Percentiles rank a stretch among this genome's conserved stretches.
Evolutionary conservation across 73 alveolate genomes (phyloP).

Genomic region (Blepharisma stoltei): DNA sequence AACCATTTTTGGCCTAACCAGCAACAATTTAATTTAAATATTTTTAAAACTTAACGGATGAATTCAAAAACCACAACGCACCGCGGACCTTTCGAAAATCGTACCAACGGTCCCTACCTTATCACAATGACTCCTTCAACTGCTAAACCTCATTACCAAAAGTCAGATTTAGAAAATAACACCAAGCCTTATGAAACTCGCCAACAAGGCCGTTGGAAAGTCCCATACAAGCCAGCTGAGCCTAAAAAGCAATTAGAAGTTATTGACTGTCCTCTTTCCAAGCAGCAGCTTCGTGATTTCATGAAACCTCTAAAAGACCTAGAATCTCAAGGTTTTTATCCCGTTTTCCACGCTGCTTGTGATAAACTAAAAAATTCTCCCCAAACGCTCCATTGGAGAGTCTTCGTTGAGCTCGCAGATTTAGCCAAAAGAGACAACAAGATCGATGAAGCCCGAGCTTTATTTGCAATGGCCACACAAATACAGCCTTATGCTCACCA

Average conservation of each 20-base stretch:
- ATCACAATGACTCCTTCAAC: neutral
- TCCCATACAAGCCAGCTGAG: too few relatives aligned
- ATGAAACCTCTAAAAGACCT: constrained; percentile 8
- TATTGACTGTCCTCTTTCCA: neutral
- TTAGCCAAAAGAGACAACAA: constrained; percentile 56
- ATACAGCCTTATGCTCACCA: constrained; percentile 42
- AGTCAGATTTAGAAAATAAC: neutral
- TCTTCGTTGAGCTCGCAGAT: constrained; percentile 61
- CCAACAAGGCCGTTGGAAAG: neutral
- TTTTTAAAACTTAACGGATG: constrained; percentile 9
- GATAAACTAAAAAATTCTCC: constrained; percentile 36
- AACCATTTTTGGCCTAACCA: too few relatives aligned
- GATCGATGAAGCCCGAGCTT: constrained; percentile 48
- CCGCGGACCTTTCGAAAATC: constrained; percentile 20
- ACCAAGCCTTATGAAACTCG: neutral
- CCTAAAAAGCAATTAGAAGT: too few relatives aligned
- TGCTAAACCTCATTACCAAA: neutral
- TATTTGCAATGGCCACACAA: constrained; percentile 41
- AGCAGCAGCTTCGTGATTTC: neutral
- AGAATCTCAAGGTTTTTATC: constrained; percentile 33
- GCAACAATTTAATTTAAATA: too few relatives aligned
- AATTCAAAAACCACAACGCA: neutral
- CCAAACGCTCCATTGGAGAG: constrained; percentile 51
- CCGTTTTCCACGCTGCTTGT: constrained; percentile 40
- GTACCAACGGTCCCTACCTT: constrained; percentile 9